Conservation (phyloP, 768 basidiomycete genomes). For the Tulasnella sp. region DNA sequence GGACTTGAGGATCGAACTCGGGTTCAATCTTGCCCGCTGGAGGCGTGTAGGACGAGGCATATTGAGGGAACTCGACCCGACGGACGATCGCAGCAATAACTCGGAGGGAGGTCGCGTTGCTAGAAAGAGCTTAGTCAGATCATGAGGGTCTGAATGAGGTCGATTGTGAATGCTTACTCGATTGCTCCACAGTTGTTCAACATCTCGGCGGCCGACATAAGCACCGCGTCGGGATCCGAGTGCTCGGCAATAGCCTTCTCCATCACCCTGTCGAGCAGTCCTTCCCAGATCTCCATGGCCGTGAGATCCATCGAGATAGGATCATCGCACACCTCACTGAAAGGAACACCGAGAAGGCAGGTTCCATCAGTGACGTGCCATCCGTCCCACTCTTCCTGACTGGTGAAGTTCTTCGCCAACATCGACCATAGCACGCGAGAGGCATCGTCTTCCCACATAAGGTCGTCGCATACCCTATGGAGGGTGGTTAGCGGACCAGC, state of each 20-base stretch:
- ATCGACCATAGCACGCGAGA: conserved; percentile 12
- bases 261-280: conserved; percentile 10
- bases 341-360: conserved; percentile 15
- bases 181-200: not conserved
- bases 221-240: not conserved
- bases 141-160: not conserved
- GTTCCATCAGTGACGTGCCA: conserved; percentile 4
- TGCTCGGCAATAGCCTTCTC: not conserved
- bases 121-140: not conserved
- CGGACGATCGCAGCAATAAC: not conserved
- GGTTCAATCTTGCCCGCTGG: not conserved
- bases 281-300: conserved; percentile 20
- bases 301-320: conserved; percentile 15
- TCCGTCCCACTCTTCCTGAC: conserved; percentile 11
- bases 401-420: not conserved
- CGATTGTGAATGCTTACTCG: conserved; percentile 12
- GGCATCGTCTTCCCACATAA: conserved; percentile 19
- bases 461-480: not conserved
- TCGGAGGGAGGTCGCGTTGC: conserved; percentile 8
- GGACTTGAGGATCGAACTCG: not conserved
- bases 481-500: not conserved
- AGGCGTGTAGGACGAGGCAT: not conserved
- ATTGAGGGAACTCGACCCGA: not conserved
- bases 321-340: conserved; percentile 16
- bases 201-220: not conserved